phyloP scores from a whole-genome alignment of 2,329 filamentous ascomycete species.

The Phyllosticta capitalensis region DNA sequence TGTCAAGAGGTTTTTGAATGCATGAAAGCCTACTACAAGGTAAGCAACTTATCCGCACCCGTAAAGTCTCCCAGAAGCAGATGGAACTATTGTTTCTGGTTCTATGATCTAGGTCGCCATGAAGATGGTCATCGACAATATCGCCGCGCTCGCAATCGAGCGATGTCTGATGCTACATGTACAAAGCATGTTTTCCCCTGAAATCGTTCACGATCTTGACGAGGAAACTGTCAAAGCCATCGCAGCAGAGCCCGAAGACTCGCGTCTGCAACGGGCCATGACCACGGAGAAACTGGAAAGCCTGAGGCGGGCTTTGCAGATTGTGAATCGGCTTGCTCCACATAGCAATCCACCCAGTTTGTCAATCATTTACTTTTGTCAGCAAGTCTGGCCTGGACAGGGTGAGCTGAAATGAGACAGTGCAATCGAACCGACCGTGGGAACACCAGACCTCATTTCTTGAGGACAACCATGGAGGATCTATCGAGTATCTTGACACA shows the following conservation, averaged over 20 bases:
- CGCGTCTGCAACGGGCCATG: background rate
- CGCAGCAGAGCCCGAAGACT: conserved; percentile 17
- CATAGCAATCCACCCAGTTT: no score
- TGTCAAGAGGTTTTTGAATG: conserved; percentile 25
- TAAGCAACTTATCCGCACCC: conserved; percentile 14
- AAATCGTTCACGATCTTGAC: conserved; percentile 22
- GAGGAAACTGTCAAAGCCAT: conserved; percentile 17
- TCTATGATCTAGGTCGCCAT: conserved; percentile 31
- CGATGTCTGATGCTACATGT: conserved; percentile 29
- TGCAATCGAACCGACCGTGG: no score
- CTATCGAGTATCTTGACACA: no score
- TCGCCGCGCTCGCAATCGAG: conserved; percentile 37
- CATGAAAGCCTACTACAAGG: conserved; percentile 40
- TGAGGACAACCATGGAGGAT: no score
- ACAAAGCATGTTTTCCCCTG: conserved; percentile 31
- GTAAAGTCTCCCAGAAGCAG: no score
- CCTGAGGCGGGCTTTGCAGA: background rate
- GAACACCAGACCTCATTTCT: no score
- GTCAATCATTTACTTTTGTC: no score
- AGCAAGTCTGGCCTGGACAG: no score
- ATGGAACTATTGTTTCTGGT: background rate
- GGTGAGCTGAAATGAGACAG: no score
- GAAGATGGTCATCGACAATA: conserved; percentile 36
- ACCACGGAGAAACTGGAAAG: background rate
- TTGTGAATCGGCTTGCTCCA: background rate